Conservation (phyloP, 441 rosid genomes). For the Erodium trifolium region DNA sequence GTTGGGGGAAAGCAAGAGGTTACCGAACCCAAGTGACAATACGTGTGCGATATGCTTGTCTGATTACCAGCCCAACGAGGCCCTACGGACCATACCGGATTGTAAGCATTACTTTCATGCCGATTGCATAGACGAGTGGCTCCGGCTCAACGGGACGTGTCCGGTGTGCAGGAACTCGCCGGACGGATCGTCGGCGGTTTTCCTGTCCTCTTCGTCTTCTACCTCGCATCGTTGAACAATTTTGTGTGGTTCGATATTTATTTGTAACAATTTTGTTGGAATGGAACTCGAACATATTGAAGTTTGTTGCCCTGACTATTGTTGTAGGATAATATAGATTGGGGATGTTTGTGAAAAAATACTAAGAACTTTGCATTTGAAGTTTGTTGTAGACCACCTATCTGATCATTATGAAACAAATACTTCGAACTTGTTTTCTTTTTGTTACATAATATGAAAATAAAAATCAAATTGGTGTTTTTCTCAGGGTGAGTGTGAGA, state of each 20-base stretch:
- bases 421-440: no score
- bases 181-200: neutral
- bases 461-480: no score
- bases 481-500: no score
- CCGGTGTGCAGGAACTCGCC: neutral
- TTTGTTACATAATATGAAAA: no score
- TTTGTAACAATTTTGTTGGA: neutral
- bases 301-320: no score
- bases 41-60: neutral
- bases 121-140: constrained; percentile 7
- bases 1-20: neutral
- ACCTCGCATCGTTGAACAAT: neutral
- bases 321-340: no score
- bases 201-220: neutral
- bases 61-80: neutral
- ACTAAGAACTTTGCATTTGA: no score
- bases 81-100: neutral
- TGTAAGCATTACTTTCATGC: neutral
- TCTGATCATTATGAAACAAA: no score
- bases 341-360: no score
- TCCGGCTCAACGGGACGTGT: neutral
- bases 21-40: constrained; percentile 10
- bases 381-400: no score
- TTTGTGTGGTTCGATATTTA: neutral
- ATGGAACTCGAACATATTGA: no score